Base-by-base conservation (phyloP, 2,329 filamentous ascomycete genomes). In the Microcera coccophila region DNA sequence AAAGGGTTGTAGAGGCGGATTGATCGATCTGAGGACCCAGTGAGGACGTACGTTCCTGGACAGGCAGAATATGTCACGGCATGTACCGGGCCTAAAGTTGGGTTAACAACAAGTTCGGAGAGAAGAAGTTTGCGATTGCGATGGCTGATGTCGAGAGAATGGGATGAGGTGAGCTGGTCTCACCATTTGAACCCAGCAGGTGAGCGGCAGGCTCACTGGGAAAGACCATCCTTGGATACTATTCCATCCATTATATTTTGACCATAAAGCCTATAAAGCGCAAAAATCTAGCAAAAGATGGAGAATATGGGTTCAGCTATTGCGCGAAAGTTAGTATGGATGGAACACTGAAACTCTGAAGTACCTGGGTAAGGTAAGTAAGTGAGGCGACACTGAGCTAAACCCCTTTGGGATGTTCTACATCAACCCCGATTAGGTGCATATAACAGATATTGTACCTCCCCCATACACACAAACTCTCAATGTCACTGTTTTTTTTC, bases 1-100 rank as follows among this genome's bases (percentile, higher is more conserved):
- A 72, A 71, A 2, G 86, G 85, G 66, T 95, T 95, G 72, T 90
- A 94, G 31, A 96, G 83, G 43, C 90, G 84, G 62, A 96, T 82
- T 14, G 81, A 77, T 49, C 90, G 87, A 73, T 96, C 91, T 39
- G 87, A 79, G 24, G 85, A 89, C 59, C 91, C 90, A 26, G 89
- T 90, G 45, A 97, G 79, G 62, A 96, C 78, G 60, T 89, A 89
- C 3, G 82, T 84, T 31, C 84, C 84, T 14, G 84, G 80, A 11
- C 78, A 81, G 47, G 83, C 79, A 41, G 85, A 89, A 67, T 89
- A 89, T 39, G 79, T 73, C 41, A 89, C 72, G 36, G 85, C 79
- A 62, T 89, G 86, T 38, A 89, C 75, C 26, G 85, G 82, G 45
- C 82, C 84, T 87, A 57, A 20, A n/a, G n/a, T n/a, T n/a, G 31